Conservation (phyloP, 1,284 basidiomycete genomes). For the Heterobasidion parviporum region DNA sequence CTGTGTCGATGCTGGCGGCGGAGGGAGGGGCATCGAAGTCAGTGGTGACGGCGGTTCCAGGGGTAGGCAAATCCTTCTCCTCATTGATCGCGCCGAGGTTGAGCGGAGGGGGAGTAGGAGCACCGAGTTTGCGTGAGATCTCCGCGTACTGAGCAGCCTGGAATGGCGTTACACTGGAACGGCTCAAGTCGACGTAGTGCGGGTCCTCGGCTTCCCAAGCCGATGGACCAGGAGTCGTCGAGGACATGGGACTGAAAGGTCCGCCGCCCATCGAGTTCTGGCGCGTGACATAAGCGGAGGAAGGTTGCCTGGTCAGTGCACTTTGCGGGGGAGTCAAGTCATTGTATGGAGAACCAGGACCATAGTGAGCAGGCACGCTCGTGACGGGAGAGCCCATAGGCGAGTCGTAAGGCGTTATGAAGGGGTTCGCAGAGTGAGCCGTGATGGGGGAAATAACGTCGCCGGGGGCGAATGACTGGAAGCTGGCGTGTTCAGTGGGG, state of each 20-base stretch:
- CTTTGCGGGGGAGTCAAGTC: constrained; percentile 3
- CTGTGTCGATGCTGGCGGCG: background rate
- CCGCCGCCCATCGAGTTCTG: constrained; percentile 15
- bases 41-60: background rate
- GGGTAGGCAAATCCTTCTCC: constrained; percentile 16
- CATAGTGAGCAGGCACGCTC: constrained; percentile 15
- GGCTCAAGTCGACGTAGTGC: constrained; percentile 53
- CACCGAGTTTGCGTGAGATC: constrained; percentile 48
- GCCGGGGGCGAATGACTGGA: constrained; percentile 9
- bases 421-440: constrained; percentile 22
- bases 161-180: constrained; percentile 64
- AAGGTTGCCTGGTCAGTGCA: constrained; percentile 12
- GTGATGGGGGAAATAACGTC: constrained; percentile 8
- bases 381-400: constrained; percentile 23
- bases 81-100: constrained; percentile 20
- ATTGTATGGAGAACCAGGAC: constrained; percentile 11
- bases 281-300: constrained; percentile 11
- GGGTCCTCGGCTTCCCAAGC: constrained; percentile 14
- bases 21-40: background rate
- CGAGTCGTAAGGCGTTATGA: constrained; percentile 26
- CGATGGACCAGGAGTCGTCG: constrained; percentile 2
- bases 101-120: constrained; percentile 22
- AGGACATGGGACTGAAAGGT: constrained; percentile 8
- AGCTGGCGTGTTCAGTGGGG: background rate
- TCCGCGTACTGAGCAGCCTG: constrained; percentile 68